These are phyloP conservation scores for Neckera pumila DNA, from an alignment of 225 moss, liverwort and hornwort species.

Conservation along the genomic window DNA sequence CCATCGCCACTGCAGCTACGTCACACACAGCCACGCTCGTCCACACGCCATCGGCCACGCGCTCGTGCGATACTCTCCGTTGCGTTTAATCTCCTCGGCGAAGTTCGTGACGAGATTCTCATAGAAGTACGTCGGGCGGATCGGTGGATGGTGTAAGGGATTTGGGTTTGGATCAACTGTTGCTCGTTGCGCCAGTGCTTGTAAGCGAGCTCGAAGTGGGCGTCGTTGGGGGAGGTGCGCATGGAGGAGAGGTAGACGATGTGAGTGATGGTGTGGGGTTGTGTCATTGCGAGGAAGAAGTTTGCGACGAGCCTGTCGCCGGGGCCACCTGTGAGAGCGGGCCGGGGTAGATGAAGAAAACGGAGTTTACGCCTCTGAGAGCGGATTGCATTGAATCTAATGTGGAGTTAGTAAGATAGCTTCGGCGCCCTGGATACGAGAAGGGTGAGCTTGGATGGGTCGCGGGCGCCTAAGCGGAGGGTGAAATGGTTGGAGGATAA, in stretches of 20 bases:
- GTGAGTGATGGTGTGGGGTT: neutral
- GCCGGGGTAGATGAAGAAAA: neutral
- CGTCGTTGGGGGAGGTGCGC: neutral
- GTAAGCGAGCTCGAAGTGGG: neutral
- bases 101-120: neutral
- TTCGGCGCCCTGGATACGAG: neutral
- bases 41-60: neutral
- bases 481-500: neutral
- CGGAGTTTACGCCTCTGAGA: neutral
- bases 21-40: neutral
- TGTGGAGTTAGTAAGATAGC: neutral
- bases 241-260: slow-evolving; percentile 9
- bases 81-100: neutral
- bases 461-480: neutral
- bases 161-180: neutral
- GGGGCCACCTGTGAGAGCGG: neutral
- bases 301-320: neutral
- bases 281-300: neutral
- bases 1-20: neutral
- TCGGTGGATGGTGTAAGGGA: neutral
- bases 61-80: neutral
- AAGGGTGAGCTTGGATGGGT: neutral
- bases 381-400: neutral
- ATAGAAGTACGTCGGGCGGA: slow-evolving; percentile 8
- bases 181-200: neutral